phyloP scores from a whole-genome alignment of 495 filamentous ascomycete genomes.

The Parathielavia hyrcaniae region DNA sequence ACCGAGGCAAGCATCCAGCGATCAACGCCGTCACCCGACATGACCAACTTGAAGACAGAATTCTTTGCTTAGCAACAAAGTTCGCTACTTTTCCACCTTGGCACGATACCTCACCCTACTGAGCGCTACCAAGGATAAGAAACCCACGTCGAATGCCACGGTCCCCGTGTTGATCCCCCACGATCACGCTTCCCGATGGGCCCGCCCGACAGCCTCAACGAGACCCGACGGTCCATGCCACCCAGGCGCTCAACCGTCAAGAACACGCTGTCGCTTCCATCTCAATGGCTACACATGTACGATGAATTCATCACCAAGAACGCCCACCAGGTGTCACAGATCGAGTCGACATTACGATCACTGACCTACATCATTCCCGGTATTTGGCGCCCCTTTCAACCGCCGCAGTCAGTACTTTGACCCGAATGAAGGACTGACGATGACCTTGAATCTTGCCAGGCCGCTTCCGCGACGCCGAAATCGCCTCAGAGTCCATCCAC shows the following conservation, averaged over 20 bases:
- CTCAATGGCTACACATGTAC: conserved; percentile 74
- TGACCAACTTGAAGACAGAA: too few relatives aligned
- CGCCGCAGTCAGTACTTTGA: not conserved
- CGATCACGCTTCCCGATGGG: conserved; percentile 11
- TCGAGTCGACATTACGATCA: conserved; percentile 85
- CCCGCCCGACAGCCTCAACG: conserved; percentile 13
- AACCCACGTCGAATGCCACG: conserved; percentile 8
- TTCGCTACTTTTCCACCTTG: too few relatives aligned
- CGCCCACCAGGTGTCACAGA: conserved; percentile 79
- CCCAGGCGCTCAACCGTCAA: conserved; percentile 2
- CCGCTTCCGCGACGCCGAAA: conserved; percentile 86
- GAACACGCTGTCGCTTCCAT: conserved; percentile 46
- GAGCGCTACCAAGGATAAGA: too few relatives aligned
- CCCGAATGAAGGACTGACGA: conserved; percentile 12
- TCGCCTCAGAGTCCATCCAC: conserved; percentile 90
- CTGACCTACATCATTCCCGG: conserved; percentile 94
- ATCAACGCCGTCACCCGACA: too few relatives aligned
- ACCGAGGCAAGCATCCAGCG: conserved; percentile 15
- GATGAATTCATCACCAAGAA: conserved; percentile 92
- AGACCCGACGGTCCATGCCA: not conserved
- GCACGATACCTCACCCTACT: too few relatives aligned
- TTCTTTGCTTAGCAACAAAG: too few relatives aligned
- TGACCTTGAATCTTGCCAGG: conserved; percentile 42
- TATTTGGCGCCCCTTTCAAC: conserved; percentile 32
- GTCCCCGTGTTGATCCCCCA: not conserved